Base-by-base conservation (phyloP, 2,329 filamentous ascomycete species). In the Balansia obtecta region DNA sequence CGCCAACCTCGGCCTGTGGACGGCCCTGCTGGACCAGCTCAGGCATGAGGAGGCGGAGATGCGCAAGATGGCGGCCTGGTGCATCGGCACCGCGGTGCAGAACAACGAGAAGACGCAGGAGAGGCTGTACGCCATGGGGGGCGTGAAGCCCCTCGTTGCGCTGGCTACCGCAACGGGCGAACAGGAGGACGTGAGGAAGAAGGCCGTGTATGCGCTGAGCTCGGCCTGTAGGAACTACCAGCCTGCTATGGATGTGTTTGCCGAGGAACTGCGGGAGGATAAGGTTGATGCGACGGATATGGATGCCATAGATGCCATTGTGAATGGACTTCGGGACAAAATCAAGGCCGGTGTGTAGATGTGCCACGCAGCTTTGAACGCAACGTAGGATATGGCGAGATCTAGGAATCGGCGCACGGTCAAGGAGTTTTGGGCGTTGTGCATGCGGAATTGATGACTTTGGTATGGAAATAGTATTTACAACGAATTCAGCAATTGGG, bases 51-150 rank as follows among this genome's bases (percentile, higher is more conserved):
- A 93, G 61, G 64, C 74, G 6, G 86, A 93, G 55, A 72, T 95
- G 61, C 76, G 90, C 56, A 81, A 75, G 60, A 89, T 88, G 79
- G 90, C 91, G 2, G 89, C 89, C n/a, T 95, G 88, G 87, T 96
- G 89, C 70, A 73, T 93, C 52, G 88, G 88, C 47, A 96, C 90
- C 6, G 91, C 93, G 10, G 93, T 98, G 53, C 90, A 97, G 75
- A 98, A 98, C 71, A 97, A 98, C 67, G 76, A 79, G 58, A 85
- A 84, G 64, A 83, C 80, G 47, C 93, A 98, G 70, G 87, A 93
- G 70, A 80, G 79, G 48, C 66, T 81, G 50, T 57, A 79, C 27
- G 74, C 73, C 37, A 67, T 75, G 55, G 86, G 85, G 18, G 88
- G 83, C 3, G 72, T 96, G 32, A 78, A 83, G 38, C 76, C 69